These are phyloP conservation scores for Massariosphaeria phaeospora DNA, from an alignment of 495 filamentous ascomycete species.

Conservation along the genomic window DNA sequence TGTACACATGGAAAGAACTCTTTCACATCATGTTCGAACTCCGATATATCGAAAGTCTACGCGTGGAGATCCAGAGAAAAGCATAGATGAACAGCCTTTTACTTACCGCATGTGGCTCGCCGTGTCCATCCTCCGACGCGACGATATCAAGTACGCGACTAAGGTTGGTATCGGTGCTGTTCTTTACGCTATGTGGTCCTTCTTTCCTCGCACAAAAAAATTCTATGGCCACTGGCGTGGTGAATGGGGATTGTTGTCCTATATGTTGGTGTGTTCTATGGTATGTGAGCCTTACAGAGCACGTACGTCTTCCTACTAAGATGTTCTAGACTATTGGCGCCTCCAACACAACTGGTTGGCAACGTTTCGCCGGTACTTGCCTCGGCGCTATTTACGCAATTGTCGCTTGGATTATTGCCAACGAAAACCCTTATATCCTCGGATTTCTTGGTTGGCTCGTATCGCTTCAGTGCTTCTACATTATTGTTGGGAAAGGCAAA, in stretches of 20 bases:
- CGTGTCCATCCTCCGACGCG: constrained; percentile 55
- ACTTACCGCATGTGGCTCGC: constrained; percentile 57
- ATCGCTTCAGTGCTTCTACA: constrained; percentile 76
- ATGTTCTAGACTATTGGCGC: constrained; percentile 67
- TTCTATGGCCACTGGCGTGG: constrained; percentile 85
- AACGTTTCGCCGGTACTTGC: constrained; percentile 83
- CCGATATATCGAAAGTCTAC: constrained; percentile 21
- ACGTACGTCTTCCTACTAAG: background rate
- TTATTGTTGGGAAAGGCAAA: constrained; percentile 78
- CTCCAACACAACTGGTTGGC: constrained; percentile 82
- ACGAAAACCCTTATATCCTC: constrained; percentile 66
- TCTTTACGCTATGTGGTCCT: constrained; percentile 81
- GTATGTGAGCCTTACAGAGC: constrained; percentile 1
- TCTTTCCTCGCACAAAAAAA: constrained; percentile 69
- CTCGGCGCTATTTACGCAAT: constrained; percentile 73
- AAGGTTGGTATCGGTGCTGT: constrained; percentile 89
- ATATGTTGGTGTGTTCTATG: constrained; percentile 98
- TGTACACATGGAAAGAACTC: constrained; percentile 23
- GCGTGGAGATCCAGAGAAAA: constrained; percentile 27
- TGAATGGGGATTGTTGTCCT: constrained; percentile 94
- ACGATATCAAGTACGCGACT: constrained; percentile 73
- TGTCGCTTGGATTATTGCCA: constrained; percentile 67
- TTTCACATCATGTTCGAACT: constrained; percentile 28
- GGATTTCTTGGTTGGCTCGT: constrained; percentile 75
- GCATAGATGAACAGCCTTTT: constrained; percentile 22